Base-by-base conservation (phyloP, 2,329 filamentous ascomycete genomes). In the Epicoccum nigrum region DNA sequence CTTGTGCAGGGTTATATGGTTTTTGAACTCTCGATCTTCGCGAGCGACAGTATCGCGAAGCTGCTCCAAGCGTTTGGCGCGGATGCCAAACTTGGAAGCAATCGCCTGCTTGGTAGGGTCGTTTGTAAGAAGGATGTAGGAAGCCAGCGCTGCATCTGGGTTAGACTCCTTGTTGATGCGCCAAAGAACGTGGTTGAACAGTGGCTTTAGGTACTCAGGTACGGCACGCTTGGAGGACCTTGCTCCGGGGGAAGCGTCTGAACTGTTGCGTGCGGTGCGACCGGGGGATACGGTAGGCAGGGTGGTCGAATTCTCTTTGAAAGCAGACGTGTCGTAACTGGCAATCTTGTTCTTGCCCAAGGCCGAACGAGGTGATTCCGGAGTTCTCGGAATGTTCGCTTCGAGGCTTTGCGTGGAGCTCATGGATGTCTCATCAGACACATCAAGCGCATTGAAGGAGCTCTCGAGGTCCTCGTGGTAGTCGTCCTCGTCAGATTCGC, bases 121-220 rank as follows among this genome's bases (percentile, higher is more conserved):
- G 55, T 81, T 80, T 45, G 77, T 80, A 34, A 81, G 70, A 55
- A 81, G 77, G 53, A 81, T 80, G 67, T 78, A 81, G 7, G 76
- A 76, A 55, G 78, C 78, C 4, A 80, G 70, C 7, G 77, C 76
- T 30, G 76, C 74, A 27, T 76, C 71, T 2, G 76, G 76, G 51
- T 80, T 77, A 8, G 68, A 64, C 51, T 80, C 78, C 46, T 79
- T 77, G 62, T 81, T 74, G 48, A 81, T 77, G 58, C 76, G 74
- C 79, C 79, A 81, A 7, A 81, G 63, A 20, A 80, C 76, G 56
- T 80, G 78, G 60, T 79, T 80, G 71, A 80, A 79, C 25, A 81
- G 72, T 4, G 78, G 75, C 51, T 75, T 77, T 13, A 80, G 67
- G 31, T 67, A 63, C 12, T 58, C 47, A 1, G 77, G 77, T n/a